These are phyloP conservation scores for Akanthomyces uredinophilus DNA, from an alignment of 2,329 filamentous ascomycete species.

Conservation along the genomic window DNA sequence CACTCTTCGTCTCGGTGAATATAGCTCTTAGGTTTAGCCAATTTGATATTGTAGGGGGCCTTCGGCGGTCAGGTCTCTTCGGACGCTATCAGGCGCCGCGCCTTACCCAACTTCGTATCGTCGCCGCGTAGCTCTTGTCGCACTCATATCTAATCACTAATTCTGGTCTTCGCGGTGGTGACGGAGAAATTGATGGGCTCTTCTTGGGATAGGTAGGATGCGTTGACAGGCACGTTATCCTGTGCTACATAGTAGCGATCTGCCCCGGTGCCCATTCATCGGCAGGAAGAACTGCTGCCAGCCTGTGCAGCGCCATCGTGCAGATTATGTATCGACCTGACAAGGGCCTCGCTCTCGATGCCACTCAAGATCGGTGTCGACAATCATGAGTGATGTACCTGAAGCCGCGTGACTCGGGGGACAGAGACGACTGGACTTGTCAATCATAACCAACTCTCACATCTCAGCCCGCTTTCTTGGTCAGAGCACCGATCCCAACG, in stretches of 20 bases:
- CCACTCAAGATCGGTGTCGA: no score
- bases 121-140: constrained; percentile 17
- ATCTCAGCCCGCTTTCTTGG: no score
- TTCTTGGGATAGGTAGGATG: constrained; percentile 15
- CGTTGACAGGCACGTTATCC: constrained; percentile 14
- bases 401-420: no score
- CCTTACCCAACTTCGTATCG: background rate
- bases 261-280: constrained; percentile 26
- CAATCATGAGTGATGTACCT: no score
- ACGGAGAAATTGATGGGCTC: constrained; percentile 1
- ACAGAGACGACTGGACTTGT: no score
- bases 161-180: constrained; percentile 6
- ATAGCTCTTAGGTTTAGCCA: constrained; percentile 20
- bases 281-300: constrained; percentile 23
- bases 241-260: constrained; percentile 14
- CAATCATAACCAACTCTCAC: no score
- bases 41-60: constrained; percentile 18
- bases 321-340: constrained; percentile 23
- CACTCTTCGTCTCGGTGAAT: constrained; percentile 20
- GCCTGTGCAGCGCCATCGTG: constrained; percentile 20
- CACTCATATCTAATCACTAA: background rate
- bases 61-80: background rate
- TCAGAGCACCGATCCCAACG: no score
- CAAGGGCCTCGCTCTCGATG: constrained; percentile 8
- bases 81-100: constrained; percentile 6